Percentiles rank a stretch among this genome's conserved stretches.
These are phyloP conservation scores for Lenwebbia sp. DNA, from an alignment of 345 rosid genomes.

Conservation along the genomic window DNA sequence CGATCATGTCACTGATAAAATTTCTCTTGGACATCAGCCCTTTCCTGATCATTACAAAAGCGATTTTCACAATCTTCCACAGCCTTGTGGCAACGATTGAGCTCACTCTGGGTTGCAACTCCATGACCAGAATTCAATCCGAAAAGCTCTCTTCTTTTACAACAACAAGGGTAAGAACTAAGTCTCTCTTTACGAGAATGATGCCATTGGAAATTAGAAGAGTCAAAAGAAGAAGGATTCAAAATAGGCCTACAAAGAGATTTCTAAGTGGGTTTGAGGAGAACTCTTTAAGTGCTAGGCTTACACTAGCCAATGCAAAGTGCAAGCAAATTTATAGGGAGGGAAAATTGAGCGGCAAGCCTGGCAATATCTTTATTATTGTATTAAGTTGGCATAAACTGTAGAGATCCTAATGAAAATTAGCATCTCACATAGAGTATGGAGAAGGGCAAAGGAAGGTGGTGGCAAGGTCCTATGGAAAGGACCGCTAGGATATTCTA, in stretches of 20 bases:
- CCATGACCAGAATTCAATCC: background rate
- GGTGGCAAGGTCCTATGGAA: background rate
- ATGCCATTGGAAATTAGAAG: background rate
- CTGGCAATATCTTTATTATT: too few relatives aligned
- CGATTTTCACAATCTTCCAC: background rate
- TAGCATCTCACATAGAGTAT: background rate
- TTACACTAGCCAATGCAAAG: background rate
- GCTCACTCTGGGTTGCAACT: background rate
- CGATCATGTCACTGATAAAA: background rate
- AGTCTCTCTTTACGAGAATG: background rate
- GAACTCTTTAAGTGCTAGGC: background rate
- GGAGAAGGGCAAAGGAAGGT: background rate
- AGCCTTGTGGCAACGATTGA: background rate
- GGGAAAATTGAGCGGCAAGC: background rate
- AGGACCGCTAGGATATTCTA: background rate
- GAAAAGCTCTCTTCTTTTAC: background rate
- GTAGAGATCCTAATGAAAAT: background rate
- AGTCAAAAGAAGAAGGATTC: background rate
- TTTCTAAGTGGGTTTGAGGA: background rate
- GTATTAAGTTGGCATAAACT: background rate
- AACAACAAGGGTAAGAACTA: background rate
- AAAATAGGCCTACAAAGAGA: background rate
- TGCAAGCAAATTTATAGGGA: background rate
- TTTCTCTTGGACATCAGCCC: background rate
- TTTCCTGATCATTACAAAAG: background rate